Evolutionary conservation across 2,329 filamentous ascomycete species (phyloP).

Genomic region (Fusarium napiforme): DNA sequence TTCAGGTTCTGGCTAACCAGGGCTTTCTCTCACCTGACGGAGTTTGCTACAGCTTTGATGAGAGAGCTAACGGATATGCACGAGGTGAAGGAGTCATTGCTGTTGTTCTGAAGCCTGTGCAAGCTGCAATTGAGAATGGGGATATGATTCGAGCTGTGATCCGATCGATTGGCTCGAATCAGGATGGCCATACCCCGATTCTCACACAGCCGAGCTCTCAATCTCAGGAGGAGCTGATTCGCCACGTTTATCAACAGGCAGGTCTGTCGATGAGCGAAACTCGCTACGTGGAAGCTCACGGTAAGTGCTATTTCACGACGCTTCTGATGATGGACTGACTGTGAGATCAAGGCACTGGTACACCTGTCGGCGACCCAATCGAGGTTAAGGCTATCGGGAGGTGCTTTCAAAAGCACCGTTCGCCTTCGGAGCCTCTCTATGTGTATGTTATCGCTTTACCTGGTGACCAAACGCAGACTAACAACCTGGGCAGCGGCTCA

Average conservation of each 20-base stretch:
- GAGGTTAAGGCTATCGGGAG: neutral
- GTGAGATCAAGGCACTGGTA: neutral
- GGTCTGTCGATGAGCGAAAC: constrained; percentile 42
- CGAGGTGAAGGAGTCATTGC: constrained; percentile 45
- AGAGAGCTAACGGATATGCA: constrained; percentile 47
- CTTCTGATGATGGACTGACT: accelerated
- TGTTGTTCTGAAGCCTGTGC: constrained; percentile 62
- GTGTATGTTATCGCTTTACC: neutral
- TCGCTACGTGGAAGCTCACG: constrained; percentile 49
- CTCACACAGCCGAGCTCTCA: constrained; percentile 47
- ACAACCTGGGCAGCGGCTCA: neutral
- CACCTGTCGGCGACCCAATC: constrained; percentile 11
- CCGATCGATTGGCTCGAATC: constrained; percentile 39
- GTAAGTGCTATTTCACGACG: neutral
- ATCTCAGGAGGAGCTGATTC: constrained; percentile 41
- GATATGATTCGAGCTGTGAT: constrained; percentile 54
- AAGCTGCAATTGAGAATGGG: constrained; percentile 56
- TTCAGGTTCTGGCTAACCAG: constrained; percentile 49
- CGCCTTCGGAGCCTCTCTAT: neutral
- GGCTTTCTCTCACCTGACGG: constrained; percentile 55
- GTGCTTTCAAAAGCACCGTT: neutral
- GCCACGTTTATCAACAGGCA: constrained; percentile 44
- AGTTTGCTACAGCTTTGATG: constrained; percentile 48
- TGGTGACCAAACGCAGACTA: too few species aligned
- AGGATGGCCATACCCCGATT: constrained; percentile 56